A percentile compares a stretch with the other conserved stretches of the same genome.
Evolutionary conservation across 1,139 yeast genomes (phyloP).

Genomic region (Geotrichum carabidarum): DNA sequence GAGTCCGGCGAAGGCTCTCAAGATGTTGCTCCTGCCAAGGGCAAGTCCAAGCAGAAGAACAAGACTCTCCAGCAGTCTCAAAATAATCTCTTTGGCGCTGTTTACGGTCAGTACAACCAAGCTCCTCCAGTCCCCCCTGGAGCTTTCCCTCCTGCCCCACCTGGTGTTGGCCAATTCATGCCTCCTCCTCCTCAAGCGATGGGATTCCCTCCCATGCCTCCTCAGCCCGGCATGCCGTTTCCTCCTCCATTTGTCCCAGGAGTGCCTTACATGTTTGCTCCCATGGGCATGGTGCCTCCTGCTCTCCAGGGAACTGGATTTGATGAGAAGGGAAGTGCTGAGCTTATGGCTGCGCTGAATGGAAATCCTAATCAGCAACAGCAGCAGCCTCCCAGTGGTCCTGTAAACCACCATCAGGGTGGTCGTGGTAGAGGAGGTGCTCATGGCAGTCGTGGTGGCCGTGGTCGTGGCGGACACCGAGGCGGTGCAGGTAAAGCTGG

Average conservation of each 20-base stretch:
- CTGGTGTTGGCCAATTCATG: conserved; percentile 17
- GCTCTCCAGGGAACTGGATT: neutral
- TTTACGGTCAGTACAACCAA: conserved; percentile 35
- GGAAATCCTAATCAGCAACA: conserved; percentile 18
- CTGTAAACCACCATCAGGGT: conserved; percentile 24
- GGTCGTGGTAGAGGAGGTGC: conserved; percentile 28
- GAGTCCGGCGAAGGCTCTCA: conserved; percentile 20
- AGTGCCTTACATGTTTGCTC: conserved; percentile 18
- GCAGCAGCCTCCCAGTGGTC: conserved; percentile 8
- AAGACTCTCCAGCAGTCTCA: conserved; percentile 32
- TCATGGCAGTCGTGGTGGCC: conserved; percentile 6
- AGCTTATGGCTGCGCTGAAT: conserved; percentile 32
- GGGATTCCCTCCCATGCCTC: conserved; percentile 21
- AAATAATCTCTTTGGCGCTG: conserved; percentile 45
- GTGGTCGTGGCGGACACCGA: conserved; percentile 9
- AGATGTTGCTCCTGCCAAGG: conserved; percentile 23
- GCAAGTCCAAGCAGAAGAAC: conserved; percentile 41
- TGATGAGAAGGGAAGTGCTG: conserved; percentile 32
- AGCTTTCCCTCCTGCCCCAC: conserved; percentile 28
- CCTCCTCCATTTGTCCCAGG: conserved; percentile 22
- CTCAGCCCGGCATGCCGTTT: conserved; percentile 19
- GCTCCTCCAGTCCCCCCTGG: conserved; percentile 35
- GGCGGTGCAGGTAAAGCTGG: conserved; percentile 16
- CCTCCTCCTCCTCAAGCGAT: conserved; percentile 18
- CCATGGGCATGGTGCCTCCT: conserved; percentile 20